Evolutionary conservation across 2,329 filamentous ascomycete genomes (phyloP).

Genomic region (Pseudohalonectria lignicola): DNA sequence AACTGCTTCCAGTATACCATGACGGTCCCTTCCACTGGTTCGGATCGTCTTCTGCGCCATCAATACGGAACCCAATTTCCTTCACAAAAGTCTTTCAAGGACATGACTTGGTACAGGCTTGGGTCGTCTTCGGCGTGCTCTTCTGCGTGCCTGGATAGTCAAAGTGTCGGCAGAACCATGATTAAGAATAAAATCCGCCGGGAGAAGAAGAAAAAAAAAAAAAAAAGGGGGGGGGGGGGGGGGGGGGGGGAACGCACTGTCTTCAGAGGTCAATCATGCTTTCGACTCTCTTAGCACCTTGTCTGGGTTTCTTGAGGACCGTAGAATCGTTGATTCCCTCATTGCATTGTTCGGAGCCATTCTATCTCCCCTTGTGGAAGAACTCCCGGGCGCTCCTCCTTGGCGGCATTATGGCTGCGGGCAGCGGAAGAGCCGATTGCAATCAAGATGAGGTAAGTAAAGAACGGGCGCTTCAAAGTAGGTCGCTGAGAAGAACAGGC

Average conservation of each 20-base stretch:
- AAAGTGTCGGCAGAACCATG: neutral
- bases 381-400: neutral
- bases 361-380: neutral
- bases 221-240: too few species aligned
- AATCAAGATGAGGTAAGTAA: neutral
- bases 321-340: neutral
- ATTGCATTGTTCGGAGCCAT: neutral
- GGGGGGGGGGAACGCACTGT: neutral
- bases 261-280: neutral
- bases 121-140: too few species aligned
- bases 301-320: neutral
- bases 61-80: neutral
- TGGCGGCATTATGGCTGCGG: neutral
- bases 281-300: neutral
- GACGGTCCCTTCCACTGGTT: neutral
- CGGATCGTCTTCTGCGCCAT: neutral
- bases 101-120: neutral
- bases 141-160: neutral
- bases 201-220: too few species aligned
- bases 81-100: neutral
- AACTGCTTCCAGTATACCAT: neutral
- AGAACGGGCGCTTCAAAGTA: neutral
- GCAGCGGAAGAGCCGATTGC: neutral
- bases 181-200: neutral
- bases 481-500: neutral